These are phyloP conservation scores for Candida gorgasii DNA, from an alignment of 805 yeast genomes.

Conservation along the genomic window DNA sequence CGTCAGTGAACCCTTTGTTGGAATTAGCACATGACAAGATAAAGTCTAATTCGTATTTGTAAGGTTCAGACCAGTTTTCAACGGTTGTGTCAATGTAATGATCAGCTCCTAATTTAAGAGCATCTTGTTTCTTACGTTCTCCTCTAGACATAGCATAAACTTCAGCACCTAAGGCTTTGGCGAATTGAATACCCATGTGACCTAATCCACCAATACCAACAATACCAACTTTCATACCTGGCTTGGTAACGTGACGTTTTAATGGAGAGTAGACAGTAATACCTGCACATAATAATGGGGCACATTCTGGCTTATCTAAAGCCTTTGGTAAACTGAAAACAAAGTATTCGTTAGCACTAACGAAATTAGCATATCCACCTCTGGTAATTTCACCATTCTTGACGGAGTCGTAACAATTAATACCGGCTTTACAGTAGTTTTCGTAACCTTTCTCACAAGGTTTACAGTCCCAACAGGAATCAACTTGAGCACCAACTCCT, in stretches of 20 bases:
- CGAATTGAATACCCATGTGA: constrained; percentile 58
- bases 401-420: constrained; percentile 53
- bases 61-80: constrained; percentile 24
- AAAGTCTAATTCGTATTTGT: constrained; percentile 38
- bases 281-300: constrained; percentile 61
- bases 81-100: constrained; percentile 52
- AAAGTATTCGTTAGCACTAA: constrained; percentile 45
- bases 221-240: constrained; percentile 53
- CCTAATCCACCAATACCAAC: constrained; percentile 70
- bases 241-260: constrained; percentile 22
- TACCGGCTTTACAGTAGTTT: constrained; percentile 51
- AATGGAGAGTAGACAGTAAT: constrained; percentile 55
- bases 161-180: constrained; percentile 63
- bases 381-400: constrained; percentile 32
- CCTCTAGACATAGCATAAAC: constrained; percentile 59
- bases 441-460: constrained; percentile 45
- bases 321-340: constrained; percentile 50
- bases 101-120: constrained; percentile 55
- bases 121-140: constrained; percentile 50
- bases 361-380: constrained; percentile 54
- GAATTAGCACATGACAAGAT: constrained; percentile 49
- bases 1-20: constrained; percentile 29
- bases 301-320: constrained; percentile 42
- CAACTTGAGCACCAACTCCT: constrained; percentile 74
- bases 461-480: constrained; percentile 63